Evolutionary conservation across 2,329 filamentous ascomycete species (phyloP), one percentile per base, ranked within the genome.

Genomic region (Hypoxylon sp.): DNA sequence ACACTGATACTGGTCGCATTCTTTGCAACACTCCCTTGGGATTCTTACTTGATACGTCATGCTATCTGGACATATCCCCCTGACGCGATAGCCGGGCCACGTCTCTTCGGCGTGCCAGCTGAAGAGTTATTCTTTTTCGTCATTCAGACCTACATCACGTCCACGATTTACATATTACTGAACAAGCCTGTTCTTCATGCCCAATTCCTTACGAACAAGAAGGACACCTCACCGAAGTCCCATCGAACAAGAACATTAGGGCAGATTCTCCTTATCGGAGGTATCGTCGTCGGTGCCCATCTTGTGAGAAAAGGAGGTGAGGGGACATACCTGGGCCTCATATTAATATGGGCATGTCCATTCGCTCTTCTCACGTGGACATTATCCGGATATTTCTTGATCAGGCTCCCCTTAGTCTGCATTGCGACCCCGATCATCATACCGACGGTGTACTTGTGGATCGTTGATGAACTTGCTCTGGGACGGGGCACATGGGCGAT

Each of bases 71-170:
- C 87, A 8, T 94, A 93, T 73, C 90, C 91, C 1, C 78, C 82
- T 9, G 80, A 88, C 72, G 90, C 86, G 19, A 85, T 93, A 30
- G 73, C 90, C 34, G 91, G 91, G 0, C 83, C 83, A 0, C 89
- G 82, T 1, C 74, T 92, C 14, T 87, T 86, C 71, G 80, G 81
- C n/a, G 91, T 93, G 16, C 91, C 91, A 0, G 76, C 84, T 3
- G 91, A 93, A 73, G 91, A 93, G 75, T 78, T 93, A 3, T 93
- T 93, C 78, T 93, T 93, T 82, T 93, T 93, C 75, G 78, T 91
- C 19, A 86, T 93, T 23, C 91, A 93, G 78, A 93, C 91, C 1
- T 93, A 91, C 77, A 91, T 88, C 73, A 92, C 90, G 0, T 84
- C 87, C 0, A 78, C 92, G 52, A 75, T 93, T 7, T 93, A 93